Percentiles rank a stretch among this genome's conserved stretches.
These are phyloP conservation scores for Holtermanniella nyarrowii DNA, from an alignment of 768 basidiomycete species.

Conservation along the genomic window DNA sequence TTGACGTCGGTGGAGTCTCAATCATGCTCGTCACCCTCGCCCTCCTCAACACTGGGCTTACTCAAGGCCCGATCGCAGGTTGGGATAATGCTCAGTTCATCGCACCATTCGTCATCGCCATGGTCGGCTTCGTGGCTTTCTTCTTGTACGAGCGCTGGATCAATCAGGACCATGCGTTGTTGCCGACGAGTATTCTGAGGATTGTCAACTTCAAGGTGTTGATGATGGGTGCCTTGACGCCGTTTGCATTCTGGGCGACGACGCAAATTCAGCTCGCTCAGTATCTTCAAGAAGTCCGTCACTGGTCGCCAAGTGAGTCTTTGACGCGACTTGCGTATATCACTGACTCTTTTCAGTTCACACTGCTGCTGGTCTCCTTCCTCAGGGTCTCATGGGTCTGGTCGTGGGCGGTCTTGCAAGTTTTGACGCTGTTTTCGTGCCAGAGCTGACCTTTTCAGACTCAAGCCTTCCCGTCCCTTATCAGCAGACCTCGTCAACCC, in stretches of 20 bases:
- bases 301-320: conserved; percentile 7
- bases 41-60: conserved; percentile 42
- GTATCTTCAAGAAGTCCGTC: conserved; percentile 20
- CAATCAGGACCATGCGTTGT: conserved; percentile 43
- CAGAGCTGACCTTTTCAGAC: background rate
- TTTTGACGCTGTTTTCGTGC: background rate
- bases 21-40: conserved; percentile 36
- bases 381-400: conserved; percentile 28
- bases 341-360: conserved; percentile 13
- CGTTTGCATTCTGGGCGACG: conserved; percentile 34
- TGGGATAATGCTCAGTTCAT: conserved; percentile 48
- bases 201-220: conserved; percentile 30
- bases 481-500: conserved; percentile 20
- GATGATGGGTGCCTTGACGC: conserved; percentile 11
- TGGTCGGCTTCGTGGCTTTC: conserved; percentile 44
- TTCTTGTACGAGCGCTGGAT: conserved; percentile 49
- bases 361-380: conserved; percentile 28
- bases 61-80: conserved; percentile 47
- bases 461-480: conserved; percentile 19
- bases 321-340: background rate
- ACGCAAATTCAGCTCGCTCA: conserved; percentile 28
- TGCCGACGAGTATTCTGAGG: conserved; percentile 28
- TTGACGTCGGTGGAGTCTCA: conserved; percentile 36
- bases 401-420: conserved; percentile 15
- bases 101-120: conserved; percentile 46